phyloP scores from a whole-genome alignment of 495 filamentous ascomycete species.

The Cryomyces antarcticus region DNA sequence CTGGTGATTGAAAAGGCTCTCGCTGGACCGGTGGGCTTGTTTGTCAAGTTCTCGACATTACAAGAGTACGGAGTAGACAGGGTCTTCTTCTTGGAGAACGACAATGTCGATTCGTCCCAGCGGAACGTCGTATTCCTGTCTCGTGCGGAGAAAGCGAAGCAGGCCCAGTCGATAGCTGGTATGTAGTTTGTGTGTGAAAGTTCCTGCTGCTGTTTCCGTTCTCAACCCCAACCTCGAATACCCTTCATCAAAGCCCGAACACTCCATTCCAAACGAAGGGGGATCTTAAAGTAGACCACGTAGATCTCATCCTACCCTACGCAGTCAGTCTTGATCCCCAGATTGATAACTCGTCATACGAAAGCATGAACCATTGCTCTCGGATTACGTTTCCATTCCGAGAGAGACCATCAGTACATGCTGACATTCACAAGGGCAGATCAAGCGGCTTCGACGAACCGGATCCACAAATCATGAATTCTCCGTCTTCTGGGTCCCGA shows the following conservation, averaged over 20 bases:
- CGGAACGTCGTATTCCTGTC: constrained; percentile 88
- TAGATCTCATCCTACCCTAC: constrained; percentile 36
- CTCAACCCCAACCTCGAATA: neutral
- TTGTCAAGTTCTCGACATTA: constrained; percentile 80
- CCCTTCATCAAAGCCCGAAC: no score
- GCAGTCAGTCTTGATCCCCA: constrained; percentile 48
- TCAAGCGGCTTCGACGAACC: constrained; percentile 69
- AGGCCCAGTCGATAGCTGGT: constrained; percentile 77
- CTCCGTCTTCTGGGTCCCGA: constrained; percentile 79
- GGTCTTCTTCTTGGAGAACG: constrained; percentile 86
- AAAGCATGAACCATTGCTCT: constrained; percentile 19
- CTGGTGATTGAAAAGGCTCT: constrained; percentile 80
- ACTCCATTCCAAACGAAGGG: constrained; percentile 14
- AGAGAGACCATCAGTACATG: constrained; percentile 34
- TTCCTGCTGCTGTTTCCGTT: neutral
- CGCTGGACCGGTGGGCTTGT: constrained; percentile 70
- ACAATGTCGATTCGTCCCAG: constrained; percentile 79
- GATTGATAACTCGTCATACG: constrained; percentile 22
- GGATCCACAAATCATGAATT: constrained; percentile 83
- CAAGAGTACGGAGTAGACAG: constrained; percentile 94
- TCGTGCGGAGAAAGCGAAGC: constrained; percentile 65
- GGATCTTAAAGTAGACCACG: constrained; percentile 42
- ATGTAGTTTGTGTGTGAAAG: constrained; percentile 21
- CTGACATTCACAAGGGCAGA: constrained; percentile 49
- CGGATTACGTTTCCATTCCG: constrained; percentile 25